Evolutionary conservation across 2,329 filamentous ascomycete genomes (phyloP).

Genomic region (Phaeosphaeriaceae sp.): DNA sequence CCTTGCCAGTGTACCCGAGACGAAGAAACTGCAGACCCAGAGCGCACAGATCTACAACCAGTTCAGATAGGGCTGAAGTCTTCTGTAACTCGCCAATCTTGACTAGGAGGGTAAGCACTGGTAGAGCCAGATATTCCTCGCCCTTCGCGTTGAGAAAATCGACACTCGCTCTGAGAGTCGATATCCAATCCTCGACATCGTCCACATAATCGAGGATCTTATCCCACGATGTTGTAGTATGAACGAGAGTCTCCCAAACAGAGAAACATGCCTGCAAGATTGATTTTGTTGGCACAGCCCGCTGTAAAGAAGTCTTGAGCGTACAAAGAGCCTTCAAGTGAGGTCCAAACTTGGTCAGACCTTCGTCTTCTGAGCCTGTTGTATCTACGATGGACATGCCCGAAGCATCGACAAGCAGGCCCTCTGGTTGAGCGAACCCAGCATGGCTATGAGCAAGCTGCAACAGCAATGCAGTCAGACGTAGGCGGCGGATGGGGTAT

Average conservation of each 20-base stretch:
- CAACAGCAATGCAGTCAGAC: conserved; percentile 33
- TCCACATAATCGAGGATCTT: conserved; percentile 57
- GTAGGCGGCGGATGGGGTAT: conserved; percentile 44
- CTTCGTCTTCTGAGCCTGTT: conserved; percentile 36
- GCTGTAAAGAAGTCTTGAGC: conserved; percentile 54
- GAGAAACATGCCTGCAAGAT: conserved; percentile 41
- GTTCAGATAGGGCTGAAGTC: conserved; percentile 44
- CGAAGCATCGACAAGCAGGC: conserved; percentile 5
- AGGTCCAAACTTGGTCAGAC: conserved; percentile 38
- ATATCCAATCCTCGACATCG: conserved; percentile 56
- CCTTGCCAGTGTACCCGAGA: conserved; percentile 67
- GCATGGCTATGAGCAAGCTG: conserved; percentile 64
- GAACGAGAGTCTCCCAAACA: conserved; percentile 49
- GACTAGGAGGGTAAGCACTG: conserved; percentile 58
- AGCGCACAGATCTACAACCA: conserved; percentile 52
- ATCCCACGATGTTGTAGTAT: conserved; percentile 40
- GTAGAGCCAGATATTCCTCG: conserved; percentile 57
- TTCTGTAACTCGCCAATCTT: conserved; percentile 57
- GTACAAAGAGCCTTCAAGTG: conserved; percentile 46
- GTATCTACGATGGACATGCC: not conserved
- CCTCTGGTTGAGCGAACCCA: conserved; percentile 56
- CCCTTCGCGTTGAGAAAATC: conserved; percentile 67
- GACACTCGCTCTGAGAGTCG: conserved; percentile 60
- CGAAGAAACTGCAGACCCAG: conserved; percentile 64
- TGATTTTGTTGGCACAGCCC: conserved; percentile 30